Conservation (phyloP, 1,284 basidiomycete genomes). For the Malassezia equina region DNA sequence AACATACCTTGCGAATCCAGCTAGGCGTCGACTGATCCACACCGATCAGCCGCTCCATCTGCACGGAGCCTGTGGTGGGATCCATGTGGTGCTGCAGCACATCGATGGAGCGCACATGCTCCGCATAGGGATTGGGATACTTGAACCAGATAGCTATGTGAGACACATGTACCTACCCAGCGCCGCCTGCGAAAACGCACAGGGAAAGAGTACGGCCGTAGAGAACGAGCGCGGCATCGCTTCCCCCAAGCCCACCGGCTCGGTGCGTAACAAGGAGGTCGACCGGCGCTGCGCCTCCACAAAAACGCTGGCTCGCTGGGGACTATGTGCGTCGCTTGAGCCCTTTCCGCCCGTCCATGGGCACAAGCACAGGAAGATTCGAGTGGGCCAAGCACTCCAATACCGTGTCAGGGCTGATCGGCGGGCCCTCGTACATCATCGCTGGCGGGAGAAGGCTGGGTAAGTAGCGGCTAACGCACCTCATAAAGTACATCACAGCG, state of each 20-base stretch:
- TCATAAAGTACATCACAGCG: conserved; percentile 15
- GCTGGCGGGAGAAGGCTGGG: conserved; percentile 12
- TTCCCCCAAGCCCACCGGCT: not conserved
- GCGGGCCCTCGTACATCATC: conserved; percentile 11
- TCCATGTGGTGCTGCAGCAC: conserved; percentile 16
- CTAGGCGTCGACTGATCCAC: conserved; percentile 14
- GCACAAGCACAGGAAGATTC: conserved; percentile 5
- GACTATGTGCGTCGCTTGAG: not conserved
- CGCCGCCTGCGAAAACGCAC: conserved; percentile 14
- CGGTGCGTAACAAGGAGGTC: not conserved
- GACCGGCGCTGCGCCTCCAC: not conserved
- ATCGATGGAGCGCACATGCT: conserved; percentile 19
- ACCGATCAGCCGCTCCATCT: conserved; percentile 17
- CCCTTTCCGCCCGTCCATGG: not conserved
- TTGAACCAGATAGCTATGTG: conserved; percentile 17
- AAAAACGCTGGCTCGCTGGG: too few species aligned
- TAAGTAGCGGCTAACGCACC: conserved; percentile 1
- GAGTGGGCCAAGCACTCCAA: conserved; percentile 11
- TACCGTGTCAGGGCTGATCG: conserved; percentile 6
- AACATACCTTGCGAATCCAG: conserved; percentile 15
- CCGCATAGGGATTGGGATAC: conserved; percentile 20
- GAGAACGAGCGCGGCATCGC: conserved; percentile 13
- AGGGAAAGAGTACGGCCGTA: conserved; percentile 7
- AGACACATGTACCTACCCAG: conserved; percentile 1
- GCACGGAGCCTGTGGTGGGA: conserved; percentile 11